Conservation (phyloP, 192 early-diverging fungal genomes). For the Mycoemilia scoparia region DNA sequence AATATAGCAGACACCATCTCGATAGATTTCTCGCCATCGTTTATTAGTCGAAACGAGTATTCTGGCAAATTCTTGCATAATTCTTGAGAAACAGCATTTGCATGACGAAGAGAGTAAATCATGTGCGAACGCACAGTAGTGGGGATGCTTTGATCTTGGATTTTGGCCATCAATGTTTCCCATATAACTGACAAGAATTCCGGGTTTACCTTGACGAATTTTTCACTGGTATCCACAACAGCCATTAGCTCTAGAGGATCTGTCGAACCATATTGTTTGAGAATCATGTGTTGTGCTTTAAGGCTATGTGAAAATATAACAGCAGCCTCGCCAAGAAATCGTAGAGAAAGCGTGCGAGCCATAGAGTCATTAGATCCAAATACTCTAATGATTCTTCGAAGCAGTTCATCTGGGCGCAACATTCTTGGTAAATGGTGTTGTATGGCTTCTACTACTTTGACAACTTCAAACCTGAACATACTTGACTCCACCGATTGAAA, state of each 20-base stretch:
- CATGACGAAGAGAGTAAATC: conserved; percentile 23
- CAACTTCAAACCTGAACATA: conserved; percentile 28
- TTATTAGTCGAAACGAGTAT: too few relatives aligned
- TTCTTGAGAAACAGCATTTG: too few relatives aligned
- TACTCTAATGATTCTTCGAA: conserved; percentile 24
- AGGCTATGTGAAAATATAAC: conserved; percentile 21
- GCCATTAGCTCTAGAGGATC: conserved; percentile 29
- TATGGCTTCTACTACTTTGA: conserved; percentile 19
- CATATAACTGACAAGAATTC: conserved; percentile 23
- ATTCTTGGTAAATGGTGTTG: conserved; percentile 21
- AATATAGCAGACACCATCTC: too few relatives aligned
- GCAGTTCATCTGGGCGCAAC: conserved; percentile 23
- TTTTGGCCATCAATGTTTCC: conserved; percentile 22
- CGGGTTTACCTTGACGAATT: conserved; percentile 23
- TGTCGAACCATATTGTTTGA: conserved; percentile 22
- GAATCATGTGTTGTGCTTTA: conserved; percentile 30
- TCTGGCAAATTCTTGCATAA: too few relatives aligned
- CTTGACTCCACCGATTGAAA: conserved; percentile 23
- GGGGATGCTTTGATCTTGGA: conserved; percentile 7
- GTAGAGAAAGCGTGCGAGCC: conserved; percentile 27
- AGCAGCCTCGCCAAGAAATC: conserved; percentile 25
- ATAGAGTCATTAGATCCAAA: conserved; percentile 30
- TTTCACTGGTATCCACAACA: conserved; percentile 24
- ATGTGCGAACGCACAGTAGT: conserved; percentile 19
- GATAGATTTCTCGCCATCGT: too few relatives aligned